Percentiles rank a stretch among this genome's conserved stretches.
These are phyloP conservation scores for Coleophoma eucalyptorum DNA, from an alignment of 2,329 filamentous ascomycete species.

Conservation along the genomic window DNA sequence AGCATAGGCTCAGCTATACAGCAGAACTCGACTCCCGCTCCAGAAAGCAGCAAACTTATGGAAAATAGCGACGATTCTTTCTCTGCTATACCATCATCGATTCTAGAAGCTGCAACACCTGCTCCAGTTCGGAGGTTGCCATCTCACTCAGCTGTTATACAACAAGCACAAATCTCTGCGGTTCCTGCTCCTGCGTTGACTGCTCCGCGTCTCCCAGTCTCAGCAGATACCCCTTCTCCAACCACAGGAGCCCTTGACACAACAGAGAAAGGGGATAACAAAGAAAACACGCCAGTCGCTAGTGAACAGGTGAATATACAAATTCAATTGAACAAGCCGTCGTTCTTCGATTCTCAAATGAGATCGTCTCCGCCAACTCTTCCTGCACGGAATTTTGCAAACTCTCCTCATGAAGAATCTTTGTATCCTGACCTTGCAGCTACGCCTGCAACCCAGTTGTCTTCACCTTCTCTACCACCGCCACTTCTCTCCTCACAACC, in stretches of 20 bases:
- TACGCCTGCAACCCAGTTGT: slow-evolving; percentile 27
- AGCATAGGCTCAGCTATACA: too few species aligned
- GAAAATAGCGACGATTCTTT: slow-evolving; percentile 3
- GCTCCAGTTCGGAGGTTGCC: neutral
- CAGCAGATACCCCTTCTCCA: slow-evolving; percentile 26
- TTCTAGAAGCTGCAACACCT: slow-evolving; percentile 6
- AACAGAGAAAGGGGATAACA: too few species aligned
- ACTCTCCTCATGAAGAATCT: slow-evolving; percentile 21
- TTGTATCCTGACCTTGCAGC: slow-evolving; percentile 17
- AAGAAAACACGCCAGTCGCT: too few species aligned
- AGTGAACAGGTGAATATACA: neutral
- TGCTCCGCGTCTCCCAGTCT: slow-evolving; percentile 17
- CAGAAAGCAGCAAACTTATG: neutral
- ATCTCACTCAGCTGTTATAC: neutral
- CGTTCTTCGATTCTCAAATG: slow-evolving; percentile 18
- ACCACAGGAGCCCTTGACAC: slow-evolving; percentile 2
- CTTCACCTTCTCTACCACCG: slow-evolving; percentile 27
- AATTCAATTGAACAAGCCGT: slow-evolving; percentile 5
- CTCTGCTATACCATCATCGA: slow-evolving; percentile 3
- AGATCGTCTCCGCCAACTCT: slow-evolving; percentile 25
- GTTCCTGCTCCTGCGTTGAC: neutral
- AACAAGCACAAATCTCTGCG: slow-evolving; percentile 1
- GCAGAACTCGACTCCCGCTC: neutral
- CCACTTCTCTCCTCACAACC: slow-evolving; percentile 15
- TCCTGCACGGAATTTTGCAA: slow-evolving; percentile 23